Percentiles rank a stretch among this genome's conserved stretches.
These are phyloP conservation scores for Cairneyella variabilis DNA, from an alignment of 495 filamentous ascomycete species.

Conservation along the genomic window DNA sequence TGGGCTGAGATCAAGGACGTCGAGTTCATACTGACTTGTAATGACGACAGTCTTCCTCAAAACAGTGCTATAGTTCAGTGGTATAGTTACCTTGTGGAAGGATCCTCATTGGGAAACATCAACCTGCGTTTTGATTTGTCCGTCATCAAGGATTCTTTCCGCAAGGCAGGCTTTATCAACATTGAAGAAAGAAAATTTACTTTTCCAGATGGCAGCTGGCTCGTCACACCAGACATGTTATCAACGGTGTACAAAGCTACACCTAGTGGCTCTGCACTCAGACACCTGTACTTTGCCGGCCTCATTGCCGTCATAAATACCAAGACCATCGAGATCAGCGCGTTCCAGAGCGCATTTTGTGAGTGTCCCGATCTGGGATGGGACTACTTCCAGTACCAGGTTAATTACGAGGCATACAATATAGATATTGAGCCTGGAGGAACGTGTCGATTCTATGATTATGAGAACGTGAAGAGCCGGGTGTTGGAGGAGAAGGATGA, in stretches of 20 bases:
- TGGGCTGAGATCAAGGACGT: conserved; percentile 58
- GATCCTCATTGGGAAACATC: background rate
- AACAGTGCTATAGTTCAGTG: background rate
- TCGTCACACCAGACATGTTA: background rate
- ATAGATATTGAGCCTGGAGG: background rate
- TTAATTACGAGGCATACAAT: background rate
- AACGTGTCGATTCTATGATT: background rate
- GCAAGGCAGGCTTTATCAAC: background rate
- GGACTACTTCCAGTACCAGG: conserved; percentile 5
- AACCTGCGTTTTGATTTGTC: background rate
- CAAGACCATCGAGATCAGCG: background rate
- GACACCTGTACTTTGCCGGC: background rate
- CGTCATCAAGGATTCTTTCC: background rate
- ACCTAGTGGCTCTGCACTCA: background rate
- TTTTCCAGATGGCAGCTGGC: background rate
- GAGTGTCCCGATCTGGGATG: background rate
- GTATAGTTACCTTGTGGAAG: background rate
- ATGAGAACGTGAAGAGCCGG: background rate
- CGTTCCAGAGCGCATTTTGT: background rate
- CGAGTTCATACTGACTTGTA: conserved; percentile 18
- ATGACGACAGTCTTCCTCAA: background rate
- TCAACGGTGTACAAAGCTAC: conserved; percentile 1
- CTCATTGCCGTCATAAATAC: background rate
- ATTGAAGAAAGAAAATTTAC: background rate
- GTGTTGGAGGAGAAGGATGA: background rate